Conservation (phyloP, 371 early-diverging fungal genomes). For the Mucor piriformis region DNA sequence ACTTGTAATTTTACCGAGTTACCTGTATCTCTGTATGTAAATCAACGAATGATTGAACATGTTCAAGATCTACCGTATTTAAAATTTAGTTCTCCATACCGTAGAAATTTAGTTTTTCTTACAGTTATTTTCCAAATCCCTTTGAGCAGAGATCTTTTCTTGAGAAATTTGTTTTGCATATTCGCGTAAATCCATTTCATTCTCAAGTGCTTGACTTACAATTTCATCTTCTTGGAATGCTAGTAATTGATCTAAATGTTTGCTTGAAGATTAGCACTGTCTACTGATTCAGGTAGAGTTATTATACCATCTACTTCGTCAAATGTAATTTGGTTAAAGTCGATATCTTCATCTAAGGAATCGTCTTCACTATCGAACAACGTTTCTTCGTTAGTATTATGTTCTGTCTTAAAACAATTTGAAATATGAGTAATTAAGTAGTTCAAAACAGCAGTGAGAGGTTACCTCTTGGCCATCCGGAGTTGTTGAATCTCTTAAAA, state of each 20-base stretch:
- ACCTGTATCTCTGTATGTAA: slow-evolving; percentile 74
- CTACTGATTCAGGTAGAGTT: neutral
- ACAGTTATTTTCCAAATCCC: slow-evolving; percentile 26
- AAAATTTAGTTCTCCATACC: too few relatives aligned
- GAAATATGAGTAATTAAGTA: neutral
- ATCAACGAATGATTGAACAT: slow-evolving; percentile 69
- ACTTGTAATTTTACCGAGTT: neutral
- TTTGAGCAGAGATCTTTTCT: slow-evolving; percentile 72
- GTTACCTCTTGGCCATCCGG: neutral
- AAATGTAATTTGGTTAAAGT: slow-evolving; percentile 49
- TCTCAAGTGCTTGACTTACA: slow-evolving; percentile 77
- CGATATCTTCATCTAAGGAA: slow-evolving; percentile 35
- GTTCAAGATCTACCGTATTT: slow-evolving; percentile 60
- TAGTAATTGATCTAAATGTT: slow-evolving; percentile 53
- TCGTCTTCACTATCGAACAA: slow-evolving; percentile 13
- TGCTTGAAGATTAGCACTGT: neutral
- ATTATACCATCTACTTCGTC: slow-evolving; percentile 60
- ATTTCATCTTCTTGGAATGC: slow-evolving; percentile 80
- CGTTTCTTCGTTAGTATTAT: neutral
- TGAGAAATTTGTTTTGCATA: slow-evolving; percentile 78
- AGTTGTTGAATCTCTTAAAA: slow-evolving; percentile 23
- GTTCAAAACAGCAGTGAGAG: neutral
- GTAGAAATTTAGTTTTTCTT: neutral
- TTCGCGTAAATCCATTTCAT: slow-evolving; percentile 87
- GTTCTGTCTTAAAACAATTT: neutral